Percentiles rank a stretch among this genome's conserved stretches.
Conservation (phyloP, 208 protist genomes). For the Novymonas esmeraldas region DNA sequence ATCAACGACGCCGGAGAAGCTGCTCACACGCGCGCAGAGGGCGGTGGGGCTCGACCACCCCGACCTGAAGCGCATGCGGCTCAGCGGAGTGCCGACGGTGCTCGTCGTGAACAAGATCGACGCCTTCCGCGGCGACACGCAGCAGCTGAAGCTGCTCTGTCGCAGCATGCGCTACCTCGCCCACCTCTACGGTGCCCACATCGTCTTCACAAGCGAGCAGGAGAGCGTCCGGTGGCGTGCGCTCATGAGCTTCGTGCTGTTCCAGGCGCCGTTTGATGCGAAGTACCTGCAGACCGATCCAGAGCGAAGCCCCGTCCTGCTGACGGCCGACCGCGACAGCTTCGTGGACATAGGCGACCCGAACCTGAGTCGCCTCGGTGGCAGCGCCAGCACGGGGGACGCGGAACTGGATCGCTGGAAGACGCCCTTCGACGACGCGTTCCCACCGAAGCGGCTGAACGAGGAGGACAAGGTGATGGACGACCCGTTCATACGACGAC, state of each 20-base stretch:
- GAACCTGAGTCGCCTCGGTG: slow-evolving; percentile 23
- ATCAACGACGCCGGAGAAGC: slow-evolving; percentile 79
- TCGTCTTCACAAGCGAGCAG: slow-evolving; percentile 73
- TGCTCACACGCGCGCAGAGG: slow-evolving; percentile 63
- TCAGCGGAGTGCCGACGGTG: slow-evolving; percentile 84
- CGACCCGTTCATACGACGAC: slow-evolving; percentile 61
- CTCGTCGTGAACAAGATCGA: slow-evolving; percentile 90
- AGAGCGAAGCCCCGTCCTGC: slow-evolving; percentile 62
- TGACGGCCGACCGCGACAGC: slow-evolving; percentile 77
- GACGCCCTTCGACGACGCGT: slow-evolving; percentile 71
- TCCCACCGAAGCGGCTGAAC: slow-evolving; percentile 48
- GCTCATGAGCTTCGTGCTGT: slow-evolving; percentile 78
- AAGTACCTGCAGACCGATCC: slow-evolving; percentile 75
- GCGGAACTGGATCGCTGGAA: slow-evolving; percentile 85
- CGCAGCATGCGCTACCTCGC: slow-evolving; percentile 79
- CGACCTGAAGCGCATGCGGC: slow-evolving; percentile 72
- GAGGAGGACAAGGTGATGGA: slow-evolving; percentile 46
- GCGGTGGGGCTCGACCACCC: slow-evolving; percentile 72
- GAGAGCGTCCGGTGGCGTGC: slow-evolving; percentile 65
- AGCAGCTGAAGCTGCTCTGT: slow-evolving; percentile 63
- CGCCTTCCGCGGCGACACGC: slow-evolving; percentile 57
- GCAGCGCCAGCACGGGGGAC: slow-evolving; percentile 59
- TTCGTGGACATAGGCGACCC: slow-evolving; percentile 87
- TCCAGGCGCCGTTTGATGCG: slow-evolving; percentile 75
- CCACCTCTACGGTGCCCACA: slow-evolving; percentile 79